Base-by-base conservation (phyloP, 2,329 filamentous ascomycete genomes). In the Aspergillus phoenicis region DNA sequence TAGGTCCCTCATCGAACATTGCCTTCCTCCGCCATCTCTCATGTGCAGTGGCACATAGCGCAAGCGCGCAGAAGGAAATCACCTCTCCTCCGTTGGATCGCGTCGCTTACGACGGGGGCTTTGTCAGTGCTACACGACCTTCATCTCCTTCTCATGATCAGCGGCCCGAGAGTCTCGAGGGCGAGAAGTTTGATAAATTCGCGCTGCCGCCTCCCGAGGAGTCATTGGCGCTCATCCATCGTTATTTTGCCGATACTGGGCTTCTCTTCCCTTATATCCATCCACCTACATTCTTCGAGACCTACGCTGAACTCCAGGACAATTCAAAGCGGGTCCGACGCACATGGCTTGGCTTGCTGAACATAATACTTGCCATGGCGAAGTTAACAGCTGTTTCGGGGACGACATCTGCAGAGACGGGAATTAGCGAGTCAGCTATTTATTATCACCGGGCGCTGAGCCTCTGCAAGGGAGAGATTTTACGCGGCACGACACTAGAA, bases 341-440 rank as follows among this genome's bases (percentile, higher is more conserved):
- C 33, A 72, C 69, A 0, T 75, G 72, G 72, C 64, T 75, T n/a
- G 72, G 71, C 4, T 41, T 73, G 2, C 56, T 75, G 8, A 73
- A 73, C 30, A 70, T 73, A 52, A 62, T 74, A 1, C 59, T 75
- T 6, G 72, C 72, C 4, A 73, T 73, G 66, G 64, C 68, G 26
- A 26, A 26, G 26, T 0, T 26, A 0, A 70, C 68, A 7, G 64
- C 1, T 28, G 11, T 20, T 6, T n/a, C 33, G 6, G 30, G 17
- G 15, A 4, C 22, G 7, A 61, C 8, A 66, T 63, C 66, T 6
- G 58, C 63, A 17, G 26, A 38, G 26, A 26, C 26, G 22, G 62
- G 65, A 1, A 61, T 66, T 10, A 38, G 54, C 5, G 64, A 62
- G 39, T 65, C 69, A 0, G 59, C 66, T 45, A 57, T 64, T 5